phyloP scores from a whole-genome alignment of 116 monocot genomes.

The Papilionanthe hybrid region DNA sequence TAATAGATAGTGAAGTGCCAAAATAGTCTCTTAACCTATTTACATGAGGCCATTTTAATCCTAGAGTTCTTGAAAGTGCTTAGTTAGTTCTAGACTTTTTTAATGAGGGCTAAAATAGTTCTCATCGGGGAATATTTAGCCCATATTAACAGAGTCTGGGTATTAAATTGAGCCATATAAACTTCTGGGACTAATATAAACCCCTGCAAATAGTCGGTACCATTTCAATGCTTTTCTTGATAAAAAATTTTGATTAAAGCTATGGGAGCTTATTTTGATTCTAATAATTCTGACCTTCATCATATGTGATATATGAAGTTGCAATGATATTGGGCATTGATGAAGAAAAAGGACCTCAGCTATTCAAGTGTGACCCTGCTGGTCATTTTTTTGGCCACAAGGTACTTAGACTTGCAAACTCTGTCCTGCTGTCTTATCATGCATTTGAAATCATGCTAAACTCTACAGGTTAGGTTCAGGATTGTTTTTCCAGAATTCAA shows the following conservation, averaged over 20 bases:
- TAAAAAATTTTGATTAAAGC: background rate
- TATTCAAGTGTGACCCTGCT: slow-evolving; percentile 99
- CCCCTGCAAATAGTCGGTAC: no score
- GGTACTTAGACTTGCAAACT: slow-evolving; percentile 33
- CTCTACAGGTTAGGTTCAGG: background rate
- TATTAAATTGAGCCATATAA: no score
- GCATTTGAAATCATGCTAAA: background rate
- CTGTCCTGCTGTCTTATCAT: background rate
- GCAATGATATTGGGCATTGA: slow-evolving; percentile 96
- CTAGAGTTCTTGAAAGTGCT: no score
- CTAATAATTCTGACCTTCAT: background rate
- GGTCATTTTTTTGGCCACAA: slow-evolving; percentile 99
- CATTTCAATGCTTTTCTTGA: no score
- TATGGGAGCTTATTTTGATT: background rate
- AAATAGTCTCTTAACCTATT: no score
- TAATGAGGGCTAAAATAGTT: no score
- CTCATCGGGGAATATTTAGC: no score
- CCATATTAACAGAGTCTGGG: no score
- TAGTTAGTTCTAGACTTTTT: no score
- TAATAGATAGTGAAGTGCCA: background rate
- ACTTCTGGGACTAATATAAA: no score
- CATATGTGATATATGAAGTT: slow-evolving; percentile 35
- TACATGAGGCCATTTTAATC: no score
- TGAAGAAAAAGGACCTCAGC: slow-evolving; percentile 95
- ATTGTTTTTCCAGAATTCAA: background rate